Percentiles rank a stretch among this genome's conserved stretches.
phyloP scores from a whole-genome alignment of 441 rosid genomes.

The Melastoma candidum region DNA sequence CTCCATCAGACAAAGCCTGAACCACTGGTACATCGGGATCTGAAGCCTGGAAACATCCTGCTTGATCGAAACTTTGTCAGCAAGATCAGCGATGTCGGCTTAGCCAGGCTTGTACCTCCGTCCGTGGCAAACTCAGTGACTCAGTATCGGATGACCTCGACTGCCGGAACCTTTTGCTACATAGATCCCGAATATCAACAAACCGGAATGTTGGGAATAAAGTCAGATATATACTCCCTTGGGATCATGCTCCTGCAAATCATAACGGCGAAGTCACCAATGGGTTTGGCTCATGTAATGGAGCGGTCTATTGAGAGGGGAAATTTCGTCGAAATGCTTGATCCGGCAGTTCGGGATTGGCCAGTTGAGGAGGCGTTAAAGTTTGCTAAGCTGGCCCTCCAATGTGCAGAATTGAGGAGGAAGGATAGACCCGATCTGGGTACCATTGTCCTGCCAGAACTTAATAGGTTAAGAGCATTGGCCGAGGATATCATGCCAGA shows the following conservation, averaged over 20 bases:
- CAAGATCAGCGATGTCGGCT: slow-evolving; percentile 82
- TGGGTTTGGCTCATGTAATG: slow-evolving; percentile 70
- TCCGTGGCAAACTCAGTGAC: slow-evolving; percentile 52
- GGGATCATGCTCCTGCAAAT: slow-evolving; percentile 75
- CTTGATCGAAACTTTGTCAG: slow-evolving; percentile 73
- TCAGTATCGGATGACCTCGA: slow-evolving; percentile 73
- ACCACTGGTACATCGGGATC: slow-evolving; percentile 82
- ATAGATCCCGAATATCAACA: slow-evolving; percentile 93
- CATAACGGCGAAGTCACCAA: slow-evolving; percentile 72
- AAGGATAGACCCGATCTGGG: slow-evolving; percentile 86
- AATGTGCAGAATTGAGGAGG: slow-evolving; percentile 64
- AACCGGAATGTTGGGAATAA: slow-evolving; percentile 77
- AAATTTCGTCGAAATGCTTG: slow-evolving; percentile 38
- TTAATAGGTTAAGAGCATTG: slow-evolving; percentile 43
- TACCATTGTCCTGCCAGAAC: slow-evolving; percentile 51
- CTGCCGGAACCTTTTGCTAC: slow-evolving; percentile 88
- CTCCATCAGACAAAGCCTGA: slow-evolving; percentile 91
- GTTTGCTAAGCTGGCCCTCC: slow-evolving; percentile 50
- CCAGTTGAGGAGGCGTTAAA: slow-evolving; percentile 50
- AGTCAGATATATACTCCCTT: slow-evolving; percentile 71
- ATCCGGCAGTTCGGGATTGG: slow-evolving; percentile 59
- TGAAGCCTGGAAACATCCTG: slow-evolving; percentile 81
- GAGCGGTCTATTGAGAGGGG: slow-evolving; percentile 53
- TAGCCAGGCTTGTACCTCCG: slow-evolving; percentile 87
- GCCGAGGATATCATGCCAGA: slow-evolving; percentile 42